These are phyloP conservation scores for Didymella glomerata DNA, from an alignment of 2,329 filamentous ascomycete species.

Conservation along the genomic window DNA sequence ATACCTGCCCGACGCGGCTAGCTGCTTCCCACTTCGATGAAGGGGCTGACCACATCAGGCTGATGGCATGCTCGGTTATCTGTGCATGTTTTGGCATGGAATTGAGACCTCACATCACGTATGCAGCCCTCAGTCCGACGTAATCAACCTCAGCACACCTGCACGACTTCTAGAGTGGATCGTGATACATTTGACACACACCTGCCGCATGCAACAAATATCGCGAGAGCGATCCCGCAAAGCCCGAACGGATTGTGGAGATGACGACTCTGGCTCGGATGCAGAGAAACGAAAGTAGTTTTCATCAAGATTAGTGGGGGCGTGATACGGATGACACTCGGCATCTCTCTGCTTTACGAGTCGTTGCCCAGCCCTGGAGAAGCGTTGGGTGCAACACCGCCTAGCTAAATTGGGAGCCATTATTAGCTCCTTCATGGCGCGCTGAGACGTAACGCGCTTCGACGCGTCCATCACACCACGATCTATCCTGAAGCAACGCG, in stretches of 20 bases:
- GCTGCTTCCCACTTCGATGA: conserved; percentile 8
- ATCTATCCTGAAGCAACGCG: conserved; percentile 36
- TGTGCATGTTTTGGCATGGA: conserved; percentile 19
- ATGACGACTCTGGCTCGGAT: conserved; percentile 38
- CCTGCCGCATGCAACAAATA: conserved; percentile 27
- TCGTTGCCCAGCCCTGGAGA: conserved; percentile 19
- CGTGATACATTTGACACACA: conserved; percentile 17
- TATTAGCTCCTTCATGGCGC: conserved; percentile 42
- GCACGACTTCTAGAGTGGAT: conserved; percentile 20
- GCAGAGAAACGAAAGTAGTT: conserved; percentile 31
- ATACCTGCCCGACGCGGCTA: conserved; percentile 15
- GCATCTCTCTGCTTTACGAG: conserved; percentile 36
- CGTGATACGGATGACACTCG: conserved; percentile 43
- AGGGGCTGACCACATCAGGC: conserved; percentile 23
- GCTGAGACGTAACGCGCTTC: conserved; percentile 49
- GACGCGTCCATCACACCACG: conserved; percentile 42
- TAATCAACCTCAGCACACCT: conserved; percentile 14
- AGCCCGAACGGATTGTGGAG: conserved; percentile 36
- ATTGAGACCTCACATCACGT: conserved; percentile 19
- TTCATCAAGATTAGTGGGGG: conserved; percentile 31
- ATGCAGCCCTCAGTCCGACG: conserved; percentile 15
- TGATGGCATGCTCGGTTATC: conserved; percentile 23
- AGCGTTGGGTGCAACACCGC: conserved; percentile 31
- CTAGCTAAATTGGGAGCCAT: conserved; percentile 44
- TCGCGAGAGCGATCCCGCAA: conserved; percentile 20